Base-by-base conservation (phyloP, 148 eudicot genomes). In the Talinum fruticosum region DNA sequence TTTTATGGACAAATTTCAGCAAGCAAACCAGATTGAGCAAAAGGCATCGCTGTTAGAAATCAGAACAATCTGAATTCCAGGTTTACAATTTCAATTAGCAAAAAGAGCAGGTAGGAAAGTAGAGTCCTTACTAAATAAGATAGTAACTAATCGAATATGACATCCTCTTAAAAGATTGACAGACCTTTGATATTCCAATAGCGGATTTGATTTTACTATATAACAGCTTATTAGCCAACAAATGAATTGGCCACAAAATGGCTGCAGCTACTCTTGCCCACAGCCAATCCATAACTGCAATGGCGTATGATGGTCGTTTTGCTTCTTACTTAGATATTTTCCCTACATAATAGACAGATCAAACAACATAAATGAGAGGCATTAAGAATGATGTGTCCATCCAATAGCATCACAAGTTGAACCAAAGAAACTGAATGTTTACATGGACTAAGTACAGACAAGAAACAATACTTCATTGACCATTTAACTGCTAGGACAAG, bases 161-260 rank as follows among this genome's bases (percentile, higher is more conserved):
- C n/a, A 35, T 36, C 54, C 28, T 49, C 8, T n/a, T 47, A 72
- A 61, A 41, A 62, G 35, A 38, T 69, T 54, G 65, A 24, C 75
- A 76, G 66, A 95, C 99, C 99, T 95, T 92, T 57, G 91, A 91
- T 78, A 95, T 86, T 74, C 99, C 99, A 83, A 95, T 79, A 76
- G 93, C 86, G 71, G 94, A 83, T 44, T 82, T 90, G 74, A 95
- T 95, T 89, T 95, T 95, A 44, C 89, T 86, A 79, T 92, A 95
- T 59, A 95, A 82, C 59, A 92, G 81, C 86, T 80, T 87, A 75
- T 83, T 88, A 35, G 97, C 97, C 82, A 95, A 79, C 28, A 81
- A 38, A 88, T 95, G 99, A 72, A 91, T 59, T 28, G 99, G 99
- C 90, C 87, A 87, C 80, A 95, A 80, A 79, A 92, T 73, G 19